These are phyloP conservation scores for Cladosporium phlei DNA, from an alignment of 2,329 filamentous ascomycete genomes.

Conservation along the genomic window DNA sequence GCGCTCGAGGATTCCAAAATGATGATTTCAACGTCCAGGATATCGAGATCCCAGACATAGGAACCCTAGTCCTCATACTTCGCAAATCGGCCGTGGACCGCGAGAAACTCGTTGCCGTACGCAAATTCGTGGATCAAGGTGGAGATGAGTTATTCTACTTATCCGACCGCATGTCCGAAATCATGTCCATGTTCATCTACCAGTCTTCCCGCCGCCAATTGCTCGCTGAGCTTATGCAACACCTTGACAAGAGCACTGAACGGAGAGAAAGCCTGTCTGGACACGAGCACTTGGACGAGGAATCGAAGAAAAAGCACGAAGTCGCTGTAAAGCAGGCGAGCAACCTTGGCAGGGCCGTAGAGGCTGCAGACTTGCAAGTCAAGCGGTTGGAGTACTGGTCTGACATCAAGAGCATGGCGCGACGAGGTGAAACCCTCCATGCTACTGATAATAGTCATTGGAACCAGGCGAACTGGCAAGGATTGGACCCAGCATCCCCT, in stretches of 20 bases:
- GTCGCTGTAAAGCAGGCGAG: constrained; percentile 48
- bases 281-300: constrained; percentile 33
- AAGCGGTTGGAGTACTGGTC: constrained; percentile 82
- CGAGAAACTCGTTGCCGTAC: constrained; percentile 81
- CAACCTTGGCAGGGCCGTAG: constrained; percentile 68
- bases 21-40: constrained; percentile 41
- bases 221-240: constrained; percentile 60
- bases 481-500: constrained; percentile 8
- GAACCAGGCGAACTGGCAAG: constrained; percentile 13
- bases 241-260: constrained; percentile 52
- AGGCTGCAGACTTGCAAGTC: constrained; percentile 75
- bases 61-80: constrained; percentile 64
- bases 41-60: constrained; percentile 60
- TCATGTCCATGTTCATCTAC: constrained; percentile 84
- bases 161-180: constrained; percentile 69
- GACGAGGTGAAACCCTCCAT: not conserved
- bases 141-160: constrained; percentile 72
- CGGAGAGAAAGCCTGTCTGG: constrained; percentile 46
- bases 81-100: constrained; percentile 73
- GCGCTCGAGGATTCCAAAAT: constrained; percentile 7
- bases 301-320: constrained; percentile 40
- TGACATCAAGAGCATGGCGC: constrained; percentile 50
- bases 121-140: constrained; percentile 73
- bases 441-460: constrained; percentile 8
- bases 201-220: constrained; percentile 79